These are phyloP conservation scores for Vitis hybrid DNA, from an alignment of 177 flowering plant genomes.

Conservation along the genomic window DNA sequence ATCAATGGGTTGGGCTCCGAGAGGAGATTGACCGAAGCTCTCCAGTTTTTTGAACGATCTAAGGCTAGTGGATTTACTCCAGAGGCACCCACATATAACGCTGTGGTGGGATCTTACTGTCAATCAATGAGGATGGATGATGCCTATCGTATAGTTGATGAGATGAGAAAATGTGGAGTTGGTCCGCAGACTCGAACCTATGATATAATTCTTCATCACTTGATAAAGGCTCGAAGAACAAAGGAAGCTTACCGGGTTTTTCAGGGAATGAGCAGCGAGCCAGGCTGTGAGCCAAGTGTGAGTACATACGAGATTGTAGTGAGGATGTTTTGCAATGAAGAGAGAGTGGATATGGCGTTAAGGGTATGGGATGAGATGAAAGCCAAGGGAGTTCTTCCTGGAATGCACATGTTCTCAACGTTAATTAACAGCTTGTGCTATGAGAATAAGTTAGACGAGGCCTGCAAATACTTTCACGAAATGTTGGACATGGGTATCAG, in stretches of 20 bases:
- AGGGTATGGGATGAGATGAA: constrained; percentile 72
- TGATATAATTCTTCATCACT: constrained; percentile 75
- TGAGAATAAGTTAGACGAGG: constrained; percentile 65
- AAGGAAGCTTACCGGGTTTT: constrained; percentile 63
- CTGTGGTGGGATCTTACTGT: constrained; percentile 78
- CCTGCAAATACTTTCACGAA: constrained; percentile 67
- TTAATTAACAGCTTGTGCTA: constrained; percentile 65
- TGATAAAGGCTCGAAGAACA: constrained; percentile 45
- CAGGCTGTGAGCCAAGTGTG: constrained; percentile 58
- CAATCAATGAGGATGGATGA: constrained; percentile 55
- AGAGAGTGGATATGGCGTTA: constrained; percentile 58
- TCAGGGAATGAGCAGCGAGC: constrained; percentile 48
- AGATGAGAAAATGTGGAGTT: constrained; percentile 61
- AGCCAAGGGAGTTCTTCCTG: constrained; percentile 70
- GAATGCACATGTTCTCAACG: constrained; percentile 76
- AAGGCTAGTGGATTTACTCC: constrained; percentile 52
- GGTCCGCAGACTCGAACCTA: constrained; percentile 78
- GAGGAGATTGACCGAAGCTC: constrained; percentile 64
- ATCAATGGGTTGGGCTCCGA: constrained; percentile 74
- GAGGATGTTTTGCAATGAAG: constrained; percentile 70
- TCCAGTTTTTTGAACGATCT: constrained; percentile 53
- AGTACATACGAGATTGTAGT: constrained; percentile 71
- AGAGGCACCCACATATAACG: constrained; percentile 79
- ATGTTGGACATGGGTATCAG: constrained; percentile 85
- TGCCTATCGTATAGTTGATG: constrained; percentile 50